Evolutionary conservation across 169 alveolate genomes (phyloP).

Genomic region (Babesia gibsoni): DNA sequence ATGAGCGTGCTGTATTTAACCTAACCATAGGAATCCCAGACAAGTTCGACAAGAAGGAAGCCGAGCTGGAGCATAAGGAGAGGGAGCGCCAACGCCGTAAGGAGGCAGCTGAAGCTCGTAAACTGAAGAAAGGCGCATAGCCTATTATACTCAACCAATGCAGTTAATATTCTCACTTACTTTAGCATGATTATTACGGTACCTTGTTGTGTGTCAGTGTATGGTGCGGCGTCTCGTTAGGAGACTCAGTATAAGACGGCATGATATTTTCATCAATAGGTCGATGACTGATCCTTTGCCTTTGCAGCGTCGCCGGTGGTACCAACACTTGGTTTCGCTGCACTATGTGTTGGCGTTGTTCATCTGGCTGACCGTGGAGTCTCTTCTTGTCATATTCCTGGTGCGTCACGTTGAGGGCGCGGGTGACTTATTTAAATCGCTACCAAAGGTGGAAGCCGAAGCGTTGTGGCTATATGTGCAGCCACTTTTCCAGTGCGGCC

Average conservation of each 20-base stretch:
- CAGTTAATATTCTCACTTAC: neutral
- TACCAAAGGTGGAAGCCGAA: neutral
- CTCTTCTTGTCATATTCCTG: slow-evolving; percentile 5
- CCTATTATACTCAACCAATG: neutral
- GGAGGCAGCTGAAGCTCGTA: slow-evolving; percentile 52
- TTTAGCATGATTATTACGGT: neutral
- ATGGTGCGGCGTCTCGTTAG: neutral
- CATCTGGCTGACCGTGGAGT: slow-evolving; percentile 29
- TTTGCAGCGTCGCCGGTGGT: slow-evolving; percentile 16
- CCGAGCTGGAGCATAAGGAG: slow-evolving; percentile 55
- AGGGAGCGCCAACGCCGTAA: slow-evolving; percentile 48
- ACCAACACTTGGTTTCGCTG: slow-evolving; percentile 2
- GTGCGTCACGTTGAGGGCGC: slow-evolving; percentile 15
- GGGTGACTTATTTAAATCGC: neutral
- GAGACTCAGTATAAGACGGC: neutral
- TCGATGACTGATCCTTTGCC: neutral
- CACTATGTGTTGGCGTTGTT: slow-evolving; percentile 18
- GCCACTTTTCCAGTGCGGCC: slow-evolving; percentile 33
- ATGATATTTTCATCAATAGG: neutral
- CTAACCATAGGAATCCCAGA: slow-evolving; percentile 75
- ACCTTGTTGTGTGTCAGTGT: neutral
- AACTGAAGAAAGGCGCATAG: slow-evolving; percentile 24
- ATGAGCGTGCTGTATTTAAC: slow-evolving; percentile 57
- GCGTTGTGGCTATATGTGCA: slow-evolving; percentile 10
- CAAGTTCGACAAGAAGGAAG: slow-evolving; percentile 45